Evolutionary conservation across 2,329 filamentous ascomycete genomes (phyloP).

Genomic region (Fusarium sp.): DNA sequence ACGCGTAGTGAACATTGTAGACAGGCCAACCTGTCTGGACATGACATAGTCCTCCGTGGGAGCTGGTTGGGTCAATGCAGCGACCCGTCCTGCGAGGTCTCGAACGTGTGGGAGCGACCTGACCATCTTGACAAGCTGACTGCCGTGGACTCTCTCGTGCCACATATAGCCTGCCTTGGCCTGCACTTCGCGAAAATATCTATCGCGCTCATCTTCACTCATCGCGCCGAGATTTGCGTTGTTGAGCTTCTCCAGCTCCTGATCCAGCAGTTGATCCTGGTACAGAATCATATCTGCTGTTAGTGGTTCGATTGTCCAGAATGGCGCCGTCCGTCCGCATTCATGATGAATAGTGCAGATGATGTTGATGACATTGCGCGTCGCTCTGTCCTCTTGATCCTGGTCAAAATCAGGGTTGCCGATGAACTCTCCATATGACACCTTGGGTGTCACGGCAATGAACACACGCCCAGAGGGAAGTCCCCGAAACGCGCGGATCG

Average conservation of each 20-base stretch:
- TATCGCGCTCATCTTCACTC: neutral
- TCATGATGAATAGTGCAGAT: neutral
- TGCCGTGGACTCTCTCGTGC: neutral
- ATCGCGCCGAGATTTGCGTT: neutral
- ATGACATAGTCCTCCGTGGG: slow-evolving; percentile 6
- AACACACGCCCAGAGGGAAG: slow-evolving; percentile 41
- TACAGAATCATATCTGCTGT: too few relatives aligned
- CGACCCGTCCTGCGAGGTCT: neutral
- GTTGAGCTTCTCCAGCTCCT: too few relatives aligned
- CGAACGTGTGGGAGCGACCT: slow-evolving; percentile 17
- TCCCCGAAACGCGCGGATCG: slow-evolving; percentile 22
- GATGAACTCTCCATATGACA: slow-evolving; percentile 32
- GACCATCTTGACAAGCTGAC: slow-evolving; percentile 8
- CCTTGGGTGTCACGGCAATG: slow-evolving; percentile 42
- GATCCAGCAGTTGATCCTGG: too few relatives aligned
- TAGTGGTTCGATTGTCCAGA: neutral
- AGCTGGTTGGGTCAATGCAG: neutral
- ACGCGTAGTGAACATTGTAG: slow-evolving; percentile 32
- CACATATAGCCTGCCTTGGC: too few relatives aligned
- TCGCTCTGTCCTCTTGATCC: neutral
- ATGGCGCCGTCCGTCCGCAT: slow-evolving; percentile 13
- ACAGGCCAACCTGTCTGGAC: slow-evolving; percentile 23
- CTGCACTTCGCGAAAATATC: neutral
- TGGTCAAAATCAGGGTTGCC: neutral
- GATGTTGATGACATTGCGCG: neutral